Conservation (phyloP, 2,329 filamentous ascomycete genomes). For the Calonectria crousiana region DNA sequence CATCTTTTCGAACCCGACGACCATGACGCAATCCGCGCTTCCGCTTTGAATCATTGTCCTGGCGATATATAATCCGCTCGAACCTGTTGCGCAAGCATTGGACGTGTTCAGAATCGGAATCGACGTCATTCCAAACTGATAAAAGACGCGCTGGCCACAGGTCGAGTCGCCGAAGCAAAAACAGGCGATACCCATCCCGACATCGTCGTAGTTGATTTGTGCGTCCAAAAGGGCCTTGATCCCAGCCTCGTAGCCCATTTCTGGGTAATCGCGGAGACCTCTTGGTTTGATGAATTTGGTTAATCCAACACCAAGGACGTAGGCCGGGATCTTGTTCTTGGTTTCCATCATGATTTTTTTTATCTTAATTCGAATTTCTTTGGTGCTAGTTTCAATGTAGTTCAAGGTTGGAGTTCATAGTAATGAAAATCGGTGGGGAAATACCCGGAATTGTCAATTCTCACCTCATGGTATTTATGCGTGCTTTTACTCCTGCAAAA, state of each 20-base stretch:
- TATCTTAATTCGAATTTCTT: not conserved
- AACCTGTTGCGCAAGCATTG: slow-evolving; percentile 61
- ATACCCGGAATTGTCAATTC: not conserved
- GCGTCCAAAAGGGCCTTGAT: not conserved
- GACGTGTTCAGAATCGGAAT: slow-evolving; percentile 98
- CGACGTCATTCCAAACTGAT: slow-evolving; percentile 97
- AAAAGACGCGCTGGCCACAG: slow-evolving; percentile 95
- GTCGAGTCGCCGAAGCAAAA: slow-evolving; percentile 98
- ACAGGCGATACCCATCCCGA: slow-evolving; percentile 80
- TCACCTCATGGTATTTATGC: too few species aligned
- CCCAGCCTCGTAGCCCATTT: not conserved
- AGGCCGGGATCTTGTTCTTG: not conserved
- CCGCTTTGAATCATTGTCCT: not conserved
- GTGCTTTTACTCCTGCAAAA: not conserved
- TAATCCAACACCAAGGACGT: not conserved
- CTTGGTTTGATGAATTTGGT: not conserved
- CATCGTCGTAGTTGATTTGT: not conserved
- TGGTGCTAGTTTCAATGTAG: too few species aligned
- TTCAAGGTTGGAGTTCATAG: not conserved
- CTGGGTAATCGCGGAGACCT: not conserved
- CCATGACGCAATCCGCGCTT: slow-evolving; percentile 79
- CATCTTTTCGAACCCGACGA: slow-evolving; percentile 99
- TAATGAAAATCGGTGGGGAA: not conserved
- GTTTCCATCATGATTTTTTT: not conserved
- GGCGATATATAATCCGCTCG: not conserved